Conservation (phyloP, 1,139 yeast species). For the Candida gigantensis region DNA sequence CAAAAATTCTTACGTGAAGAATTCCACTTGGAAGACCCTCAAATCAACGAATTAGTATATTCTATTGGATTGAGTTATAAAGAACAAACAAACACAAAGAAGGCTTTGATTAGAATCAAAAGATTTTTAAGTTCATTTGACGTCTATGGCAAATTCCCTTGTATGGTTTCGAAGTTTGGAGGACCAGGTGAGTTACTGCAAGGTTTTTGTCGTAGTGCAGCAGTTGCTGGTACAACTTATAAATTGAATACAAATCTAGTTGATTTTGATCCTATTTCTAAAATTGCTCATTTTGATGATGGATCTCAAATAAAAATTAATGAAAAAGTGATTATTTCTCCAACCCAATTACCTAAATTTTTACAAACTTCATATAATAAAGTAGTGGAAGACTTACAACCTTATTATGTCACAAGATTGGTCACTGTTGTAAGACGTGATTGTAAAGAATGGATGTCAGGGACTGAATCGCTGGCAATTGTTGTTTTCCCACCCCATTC, state of each 20-base stretch:
- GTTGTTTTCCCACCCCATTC: constrained; percentile 94
- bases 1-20: constrained; percentile 56
- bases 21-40: constrained; percentile 73
- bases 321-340: constrained; percentile 73
- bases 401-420: constrained; percentile 63
- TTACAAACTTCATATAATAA: constrained; percentile 37
- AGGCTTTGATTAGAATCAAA: constrained; percentile 77
- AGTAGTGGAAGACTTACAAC: constrained; percentile 41
- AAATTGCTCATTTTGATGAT: constrained; percentile 73
- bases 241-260: constrained; percentile 69
- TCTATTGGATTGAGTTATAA: constrained; percentile 80
- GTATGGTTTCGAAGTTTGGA: constrained; percentile 87
- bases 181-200: constrained; percentile 96
- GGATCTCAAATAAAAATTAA: constrained; percentile 72
- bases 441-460: constrained; percentile 86
- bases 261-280: constrained; percentile 63
- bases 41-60: constrained; percentile 77
- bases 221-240: constrained; percentile 96
- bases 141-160: constrained; percentile 93
- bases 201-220: constrained; percentile 97
- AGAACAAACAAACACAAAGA: constrained; percentile 61
- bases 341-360: constrained; percentile 65
- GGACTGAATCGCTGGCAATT: constrained; percentile 75
- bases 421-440: constrained; percentile 83
- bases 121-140: constrained; percentile 86